Percentiles rank a stretch among this genome's conserved stretches.
Conservation (phyloP, 495 filamentous ascomycete species). For the Xylaria palmicola region DNA sequence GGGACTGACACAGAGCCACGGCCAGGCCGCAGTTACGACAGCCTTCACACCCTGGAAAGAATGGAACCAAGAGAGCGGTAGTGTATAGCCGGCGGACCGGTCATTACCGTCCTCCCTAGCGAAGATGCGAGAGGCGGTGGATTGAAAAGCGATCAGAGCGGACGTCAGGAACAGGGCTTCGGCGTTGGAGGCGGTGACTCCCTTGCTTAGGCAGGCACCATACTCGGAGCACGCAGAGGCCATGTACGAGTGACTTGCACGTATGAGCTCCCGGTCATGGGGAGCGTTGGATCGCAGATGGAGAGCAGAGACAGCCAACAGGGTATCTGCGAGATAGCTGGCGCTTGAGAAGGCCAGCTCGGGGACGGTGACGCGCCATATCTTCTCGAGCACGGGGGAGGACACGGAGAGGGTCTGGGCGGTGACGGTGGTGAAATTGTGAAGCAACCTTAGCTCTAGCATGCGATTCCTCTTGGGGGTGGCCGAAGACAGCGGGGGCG, state of each 20-base stretch:
- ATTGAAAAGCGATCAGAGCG: slow-evolving; percentile 57
- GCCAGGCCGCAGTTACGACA: slow-evolving; percentile 50
- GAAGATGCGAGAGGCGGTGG: slow-evolving; percentile 54
- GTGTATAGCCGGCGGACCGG: slow-evolving; percentile 35
- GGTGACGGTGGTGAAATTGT: slow-evolving; percentile 55
- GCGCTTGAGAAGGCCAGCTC: slow-evolving; percentile 52
- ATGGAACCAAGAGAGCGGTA: slow-evolving; percentile 57
- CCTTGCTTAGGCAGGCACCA: slow-evolving; percentile 45
- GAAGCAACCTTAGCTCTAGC: slow-evolving; percentile 54
- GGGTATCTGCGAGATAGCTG: slow-evolving; percentile 53
- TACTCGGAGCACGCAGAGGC: slow-evolving; percentile 56
- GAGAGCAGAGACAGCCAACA: slow-evolving; percentile 56
- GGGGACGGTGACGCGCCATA: slow-evolving; percentile 56
- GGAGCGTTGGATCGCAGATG: slow-evolving; percentile 50
- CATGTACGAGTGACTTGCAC: slow-evolving; percentile 58
- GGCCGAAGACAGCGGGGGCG: slow-evolving; percentile 33
- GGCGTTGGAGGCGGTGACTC: slow-evolving; percentile 51
- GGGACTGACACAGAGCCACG: slow-evolving; percentile 50
- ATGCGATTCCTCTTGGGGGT: slow-evolving; percentile 42
- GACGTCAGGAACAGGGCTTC: slow-evolving; percentile 56
- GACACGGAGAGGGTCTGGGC: slow-evolving; percentile 52
- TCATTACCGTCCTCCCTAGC: slow-evolving; percentile 43
- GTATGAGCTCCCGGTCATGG: slow-evolving; percentile 50
- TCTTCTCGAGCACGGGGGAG: slow-evolving; percentile 45
- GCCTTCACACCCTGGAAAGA: slow-evolving; percentile 61